Percentiles rank a stretch among this genome's conserved stretches.
Evolutionary conservation across 2,329 filamentous ascomycete species (phyloP).

Genomic region (Fusarium ambrosium): DNA sequence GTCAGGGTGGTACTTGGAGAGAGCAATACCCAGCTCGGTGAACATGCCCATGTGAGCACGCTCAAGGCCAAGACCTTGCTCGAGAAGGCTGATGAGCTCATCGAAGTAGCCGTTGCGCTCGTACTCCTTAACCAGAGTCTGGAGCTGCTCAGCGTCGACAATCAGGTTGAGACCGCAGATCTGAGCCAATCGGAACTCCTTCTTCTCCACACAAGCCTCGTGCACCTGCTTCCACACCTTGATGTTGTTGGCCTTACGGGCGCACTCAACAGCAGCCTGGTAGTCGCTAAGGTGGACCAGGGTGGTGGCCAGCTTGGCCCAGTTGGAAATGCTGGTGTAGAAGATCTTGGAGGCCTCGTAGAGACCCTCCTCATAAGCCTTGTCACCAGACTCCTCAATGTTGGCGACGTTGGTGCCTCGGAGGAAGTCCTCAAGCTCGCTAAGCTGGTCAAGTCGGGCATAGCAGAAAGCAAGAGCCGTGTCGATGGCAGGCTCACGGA

Average conservation of each 20-base stretch:
- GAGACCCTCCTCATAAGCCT: constrained; percentile 93
- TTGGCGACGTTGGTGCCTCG: constrained; percentile 94
- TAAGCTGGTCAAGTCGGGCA: constrained; percentile 89
- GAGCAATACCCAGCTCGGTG: constrained; percentile 89
- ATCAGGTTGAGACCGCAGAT: constrained; percentile 99
- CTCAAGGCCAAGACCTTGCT: constrained; percentile 94
- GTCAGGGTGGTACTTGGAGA: constrained; percentile 95
- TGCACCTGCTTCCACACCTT: constrained; percentile 99
- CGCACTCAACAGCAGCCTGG: constrained; percentile 96
- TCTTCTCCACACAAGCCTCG: constrained; percentile 95
- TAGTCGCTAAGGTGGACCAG: constrained; percentile 98
- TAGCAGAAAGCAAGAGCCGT: constrained; percentile 95
- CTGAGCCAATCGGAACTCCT: constrained; percentile 98
- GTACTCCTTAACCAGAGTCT: constrained; percentile 94
- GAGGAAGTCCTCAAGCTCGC: constrained; percentile 96
- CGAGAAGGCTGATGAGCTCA: constrained; percentile 92
- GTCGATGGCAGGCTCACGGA: constrained; percentile 93
- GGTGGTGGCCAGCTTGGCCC: constrained; percentile 98
- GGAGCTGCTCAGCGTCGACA: constrained; percentile 94
- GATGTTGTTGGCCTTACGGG: constrained; percentile 98
- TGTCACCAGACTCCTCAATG: constrained; percentile 96
- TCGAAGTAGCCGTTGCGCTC: constrained; percentile 98
- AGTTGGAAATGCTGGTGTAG: constrained; percentile 98
- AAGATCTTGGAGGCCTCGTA: constrained; percentile 99
- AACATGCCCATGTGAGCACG: constrained; percentile 97